A percentile compares a stretch with the other conserved stretches of the same genome.
Conservation (phyloP, 192 early-diverging fungal species). For the Phlyctochytrium bullatum region DNA sequence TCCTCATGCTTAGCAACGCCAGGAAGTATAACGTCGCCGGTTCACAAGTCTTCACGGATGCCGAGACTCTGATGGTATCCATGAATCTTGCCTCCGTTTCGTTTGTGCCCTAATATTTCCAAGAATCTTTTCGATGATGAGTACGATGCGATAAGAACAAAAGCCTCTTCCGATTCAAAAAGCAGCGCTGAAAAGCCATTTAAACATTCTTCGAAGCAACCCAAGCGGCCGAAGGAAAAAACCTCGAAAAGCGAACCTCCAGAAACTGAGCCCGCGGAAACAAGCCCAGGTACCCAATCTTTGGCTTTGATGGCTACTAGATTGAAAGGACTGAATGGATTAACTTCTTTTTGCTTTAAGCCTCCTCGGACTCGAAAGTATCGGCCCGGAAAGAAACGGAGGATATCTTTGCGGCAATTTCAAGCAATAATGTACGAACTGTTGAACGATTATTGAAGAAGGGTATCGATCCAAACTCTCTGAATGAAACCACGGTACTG, state of each 20-base stretch:
- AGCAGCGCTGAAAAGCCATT: neutral
- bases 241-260: no score
- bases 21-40: constrained; percentile 85
- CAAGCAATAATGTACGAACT: constrained; percentile 31
- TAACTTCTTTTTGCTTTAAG: no score
- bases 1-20: constrained; percentile 86
- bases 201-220: neutral
- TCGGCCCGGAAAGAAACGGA: no score
- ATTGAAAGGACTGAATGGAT: no score
- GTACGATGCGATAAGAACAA: neutral
- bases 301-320: no score
- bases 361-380: no score
- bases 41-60: constrained; percentile 60
- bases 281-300: no score
- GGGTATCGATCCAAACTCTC: constrained; percentile 37
- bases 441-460: constrained; percentile 24
- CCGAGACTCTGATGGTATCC: constrained; percentile 25
- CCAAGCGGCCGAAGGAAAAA: no score
- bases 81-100: neutral
- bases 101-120: neutral
- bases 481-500: constrained; percentile 41
- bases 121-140: constrained; percentile 11
- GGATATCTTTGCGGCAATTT: constrained; percentile 34
- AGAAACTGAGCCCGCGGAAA: no score
- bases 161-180: no score